phyloP scores from a whole-genome alignment of 1,284 basidiomycete species.

The Stygiomarasmius scandens region DNA sequence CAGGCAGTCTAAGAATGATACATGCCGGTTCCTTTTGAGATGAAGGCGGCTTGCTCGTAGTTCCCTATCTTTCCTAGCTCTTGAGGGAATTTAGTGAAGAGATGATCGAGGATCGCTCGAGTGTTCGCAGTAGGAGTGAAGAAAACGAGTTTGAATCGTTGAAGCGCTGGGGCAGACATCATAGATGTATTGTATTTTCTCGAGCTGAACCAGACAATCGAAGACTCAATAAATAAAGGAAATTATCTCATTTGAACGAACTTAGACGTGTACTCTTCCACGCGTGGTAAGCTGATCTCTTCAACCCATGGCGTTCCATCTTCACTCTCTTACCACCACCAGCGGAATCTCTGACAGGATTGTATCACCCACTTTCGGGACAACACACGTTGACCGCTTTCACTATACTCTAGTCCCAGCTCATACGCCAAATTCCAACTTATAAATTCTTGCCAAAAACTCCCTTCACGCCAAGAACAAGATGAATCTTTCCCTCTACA shows the following conservation, averaged over 20 bases:
- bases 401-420: too few species aligned
- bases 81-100: slow-evolving; percentile 47
- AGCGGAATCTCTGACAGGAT: background rate
- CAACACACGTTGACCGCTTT: too few species aligned
- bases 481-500: slow-evolving; percentile 84
- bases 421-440: background rate
- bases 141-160: slow-evolving; percentile 49
- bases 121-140: slow-evolving; percentile 47
- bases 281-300: background rate
- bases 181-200: background rate
- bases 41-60: slow-evolving; percentile 56
- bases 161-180: slow-evolving; percentile 7
- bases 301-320: too few species aligned
- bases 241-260: background rate
- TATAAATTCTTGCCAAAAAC: background rate
- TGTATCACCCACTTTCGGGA: too few species aligned
- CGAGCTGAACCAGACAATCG: too few species aligned
- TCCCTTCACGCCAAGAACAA: background rate
- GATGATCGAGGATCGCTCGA: slow-evolving; percentile 39
- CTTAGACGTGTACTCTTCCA: slow-evolving; percentile 6
- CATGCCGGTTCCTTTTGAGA: slow-evolving; percentile 51
- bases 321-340: background rate
- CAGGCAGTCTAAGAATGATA: background rate
- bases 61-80: slow-evolving; percentile 52
- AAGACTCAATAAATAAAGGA: too few species aligned